Evolutionary conservation across 805 yeast genomes (phyloP).

Genomic region (Nakazawaea holstii): DNA sequence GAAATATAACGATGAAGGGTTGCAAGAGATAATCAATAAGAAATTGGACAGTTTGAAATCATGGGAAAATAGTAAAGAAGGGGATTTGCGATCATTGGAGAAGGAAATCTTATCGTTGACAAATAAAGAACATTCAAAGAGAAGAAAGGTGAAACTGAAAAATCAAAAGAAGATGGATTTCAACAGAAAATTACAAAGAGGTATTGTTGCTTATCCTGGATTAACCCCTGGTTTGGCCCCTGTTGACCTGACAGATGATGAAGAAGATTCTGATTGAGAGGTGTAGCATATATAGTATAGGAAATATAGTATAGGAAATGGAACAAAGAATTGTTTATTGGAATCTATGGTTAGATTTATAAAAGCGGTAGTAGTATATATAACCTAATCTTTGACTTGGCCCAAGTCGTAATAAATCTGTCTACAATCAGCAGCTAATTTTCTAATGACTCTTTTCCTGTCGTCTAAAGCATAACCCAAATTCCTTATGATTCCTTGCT

Average conservation of each 20-base stretch:
- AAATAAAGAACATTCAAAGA: slow-evolving; percentile 30
- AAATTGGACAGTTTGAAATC: slow-evolving; percentile 34
- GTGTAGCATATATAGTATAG: no score
- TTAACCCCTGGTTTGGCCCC: slow-evolving; percentile 86
- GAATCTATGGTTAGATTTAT: neutral
- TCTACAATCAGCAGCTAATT: slow-evolving; percentile 71
- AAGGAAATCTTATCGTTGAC: slow-evolving; percentile 37
- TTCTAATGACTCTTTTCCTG: slow-evolving; percentile 66
- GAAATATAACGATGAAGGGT: slow-evolving; percentile 33
- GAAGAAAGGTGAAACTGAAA: slow-evolving; percentile 27
- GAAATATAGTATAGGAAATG: no score
- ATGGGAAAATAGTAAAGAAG: slow-evolving; percentile 32
- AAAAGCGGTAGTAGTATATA: neutral
- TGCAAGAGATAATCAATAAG: slow-evolving; percentile 28
- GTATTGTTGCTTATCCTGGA: slow-evolving; percentile 49
- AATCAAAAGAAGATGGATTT: slow-evolving; percentile 26
- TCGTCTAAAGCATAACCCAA: slow-evolving; percentile 62
- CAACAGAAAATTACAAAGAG: slow-evolving; percentile 36
- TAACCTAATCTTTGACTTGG: slow-evolving; percentile 9
- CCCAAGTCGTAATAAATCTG: slow-evolving; percentile 63
- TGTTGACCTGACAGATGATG: slow-evolving; percentile 60
- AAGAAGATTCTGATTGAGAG: slow-evolving; percentile 9
- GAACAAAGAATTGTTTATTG: neutral
- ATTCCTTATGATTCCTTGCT: slow-evolving; percentile 38
- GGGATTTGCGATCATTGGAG: slow-evolving; percentile 38